Base-by-base conservation (phyloP, 352 stramenopile species). In the Globisporangium yorkense region DNA sequence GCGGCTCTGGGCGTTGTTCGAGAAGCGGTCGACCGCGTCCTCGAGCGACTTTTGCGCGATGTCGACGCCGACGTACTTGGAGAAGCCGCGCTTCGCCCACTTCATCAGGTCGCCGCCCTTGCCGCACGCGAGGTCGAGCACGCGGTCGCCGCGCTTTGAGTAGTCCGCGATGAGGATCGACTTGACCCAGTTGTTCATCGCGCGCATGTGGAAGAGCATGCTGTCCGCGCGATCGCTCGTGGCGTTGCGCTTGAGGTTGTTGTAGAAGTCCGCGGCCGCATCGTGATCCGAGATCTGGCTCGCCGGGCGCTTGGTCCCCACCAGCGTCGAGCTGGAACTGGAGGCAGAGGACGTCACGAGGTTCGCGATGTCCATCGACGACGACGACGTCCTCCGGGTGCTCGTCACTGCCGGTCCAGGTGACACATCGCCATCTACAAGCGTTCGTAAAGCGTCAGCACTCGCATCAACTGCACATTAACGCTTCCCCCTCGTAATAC, bases 131-230 rank as follows among this genome's bases (percentile, higher is more conserved):
- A 99, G 85, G 68, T 99, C 97, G 54, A 99, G 70, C 31, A 99
- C 89, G 27, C 85, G 71, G 29, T 99, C 75, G 46, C 89, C 80
- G 13, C 71, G 81, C 56, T 80, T 71, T 12, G 82, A 86, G 57
- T 75, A 89, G 61, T 98, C 92, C 60, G 88, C 87, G 65, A 98
- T 98, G 64, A 98, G 81, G 16, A 96, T 96, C 18, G 92, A 94
- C 70, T 99, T 99, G 37, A 99, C 92, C 96, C 96, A 99, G 70
- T 98, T 98, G 79, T 99, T 99, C 65, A 99, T 95, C 27, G 89
- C 81, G 39, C 96, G 84, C 87, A 99, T 97, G 74, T 99, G 97
- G 70, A 98, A 99, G 18, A 99, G 81, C 55, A 93, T 75, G 61
- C 90, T 96, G 56, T 96, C 85, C 9, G 84, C 83, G 59, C 92